phyloP scores from a whole-genome alignment of 192 early-diverging fungal species.

The Gamsiella multidivaricata region DNA sequence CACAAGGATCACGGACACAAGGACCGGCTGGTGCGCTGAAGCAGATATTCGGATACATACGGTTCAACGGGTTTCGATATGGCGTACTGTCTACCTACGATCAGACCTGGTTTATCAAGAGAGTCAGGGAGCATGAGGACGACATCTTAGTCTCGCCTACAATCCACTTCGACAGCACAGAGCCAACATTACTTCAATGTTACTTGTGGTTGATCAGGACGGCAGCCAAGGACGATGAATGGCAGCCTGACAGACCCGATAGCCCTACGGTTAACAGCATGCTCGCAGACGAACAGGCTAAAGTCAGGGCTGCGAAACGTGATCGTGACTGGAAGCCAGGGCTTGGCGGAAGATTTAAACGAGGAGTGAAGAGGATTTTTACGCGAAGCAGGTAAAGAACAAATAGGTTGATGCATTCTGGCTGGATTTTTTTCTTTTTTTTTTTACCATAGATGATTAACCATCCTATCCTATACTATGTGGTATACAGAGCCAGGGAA shows the following conservation, averaged over 20 bases:
- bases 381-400: too few species aligned
- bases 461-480: too few species aligned
- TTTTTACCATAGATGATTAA: background rate
- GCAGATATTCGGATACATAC: slow-evolving; percentile 44
- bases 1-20: background rate
- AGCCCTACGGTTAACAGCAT: background rate
- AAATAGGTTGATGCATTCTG: too few species aligned
- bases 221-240: slow-evolving; percentile 20
- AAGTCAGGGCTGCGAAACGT: background rate
- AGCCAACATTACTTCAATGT: slow-evolving; percentile 36
- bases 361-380: too few species aligned
- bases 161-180: background rate
- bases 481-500: background rate
- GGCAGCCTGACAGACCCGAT: too few species aligned
- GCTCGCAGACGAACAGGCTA: too few species aligned
- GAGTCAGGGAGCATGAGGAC: background rate
- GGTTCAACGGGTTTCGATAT: slow-evolving; percentile 22
- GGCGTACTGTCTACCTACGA: slow-evolving; percentile 32
- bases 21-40: background rate
- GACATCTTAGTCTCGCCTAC: slow-evolving; percentile 10
- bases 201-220: slow-evolving; percentile 32
- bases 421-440: too few species aligned
- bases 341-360: too few species aligned
- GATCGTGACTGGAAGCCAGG: too few species aligned
- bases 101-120: slow-evolving; percentile 44